Percentiles rank a stretch among this genome's conserved stretches.
phyloP scores from a whole-genome alignment of 1,139 yeast species.

The Hyphopichia fennica region DNA sequence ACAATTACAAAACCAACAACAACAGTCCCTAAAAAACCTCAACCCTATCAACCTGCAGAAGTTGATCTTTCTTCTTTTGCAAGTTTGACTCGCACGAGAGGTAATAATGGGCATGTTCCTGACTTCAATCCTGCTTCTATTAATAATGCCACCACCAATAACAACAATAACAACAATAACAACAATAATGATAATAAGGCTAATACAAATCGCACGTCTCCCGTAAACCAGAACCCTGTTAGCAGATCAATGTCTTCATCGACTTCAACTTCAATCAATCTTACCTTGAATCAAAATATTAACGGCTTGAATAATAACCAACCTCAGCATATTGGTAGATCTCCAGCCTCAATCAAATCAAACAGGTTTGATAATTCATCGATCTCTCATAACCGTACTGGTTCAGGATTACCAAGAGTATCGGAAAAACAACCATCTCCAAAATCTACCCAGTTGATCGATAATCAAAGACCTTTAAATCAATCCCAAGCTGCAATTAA shows the following conservation, averaged over 20 bases:
- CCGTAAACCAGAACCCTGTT: background rate
- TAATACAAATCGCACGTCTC: background rate
- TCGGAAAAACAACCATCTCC: background rate
- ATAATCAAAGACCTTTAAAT: slow-evolving; percentile 1
- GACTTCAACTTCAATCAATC: slow-evolving; percentile 1
- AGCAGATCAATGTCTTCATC: slow-evolving; percentile 7
- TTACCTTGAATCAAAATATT: background rate
- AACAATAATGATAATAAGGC: background rate
- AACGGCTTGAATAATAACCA: background rate
- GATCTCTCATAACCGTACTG: background rate
- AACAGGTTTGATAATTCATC: background rate
- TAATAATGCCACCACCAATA: background rate
- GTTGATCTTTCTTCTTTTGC: slow-evolving; percentile 52
- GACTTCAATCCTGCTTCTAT: background rate
- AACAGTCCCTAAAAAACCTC: slow-evolving; percentile 11
- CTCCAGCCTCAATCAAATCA: background rate
- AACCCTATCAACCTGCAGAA: slow-evolving; percentile 55
- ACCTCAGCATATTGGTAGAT: background rate
- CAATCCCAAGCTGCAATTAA: slow-evolving; percentile 7
- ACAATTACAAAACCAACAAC: slow-evolving; percentile 1
- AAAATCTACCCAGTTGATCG: background rate
- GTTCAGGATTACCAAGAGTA: background rate
- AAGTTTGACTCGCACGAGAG: slow-evolving; percentile 48
- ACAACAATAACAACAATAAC: background rate
- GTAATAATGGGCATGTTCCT: slow-evolving; percentile 6